Evolutionary conservation across 768 basidiomycete species (phyloP).

Genomic region (Tricholomella constricta): DNA sequence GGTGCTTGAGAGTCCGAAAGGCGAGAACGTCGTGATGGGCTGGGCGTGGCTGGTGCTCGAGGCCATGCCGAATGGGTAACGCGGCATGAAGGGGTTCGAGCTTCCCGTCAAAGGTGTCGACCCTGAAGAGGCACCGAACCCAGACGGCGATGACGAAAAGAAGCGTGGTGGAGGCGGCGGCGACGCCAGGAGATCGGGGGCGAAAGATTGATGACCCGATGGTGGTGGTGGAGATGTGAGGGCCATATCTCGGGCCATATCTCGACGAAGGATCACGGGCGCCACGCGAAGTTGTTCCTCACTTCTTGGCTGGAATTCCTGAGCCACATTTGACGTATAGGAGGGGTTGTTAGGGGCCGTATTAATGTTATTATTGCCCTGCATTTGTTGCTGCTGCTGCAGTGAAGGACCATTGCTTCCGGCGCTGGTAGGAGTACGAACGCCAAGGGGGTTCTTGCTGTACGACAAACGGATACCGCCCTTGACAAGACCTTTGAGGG

Average conservation of each 20-base stretch:
- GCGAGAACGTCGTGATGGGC: conserved; percentile 33
- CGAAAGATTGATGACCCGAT: conserved; percentile 20
- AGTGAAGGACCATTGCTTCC: conserved; percentile 38
- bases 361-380: conserved; percentile 28
- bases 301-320: conserved; percentile 19
- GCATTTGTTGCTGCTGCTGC: conserved; percentile 43
- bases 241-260: conserved; percentile 13
- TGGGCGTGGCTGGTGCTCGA: conserved; percentile 21
- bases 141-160: conserved; percentile 35
- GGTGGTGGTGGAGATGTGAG: conserved; percentile 23
- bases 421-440: conserved; percentile 75
- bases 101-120: conserved; percentile 32
- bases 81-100: conserved; percentile 38
- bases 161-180: conserved; percentile 49
- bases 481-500: conserved; percentile 89
- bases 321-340: conserved; percentile 12
- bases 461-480: conserved; percentile 97
- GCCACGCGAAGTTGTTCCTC: conserved; percentile 21
- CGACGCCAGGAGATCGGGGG: conserved; percentile 39
- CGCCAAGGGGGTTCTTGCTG: conserved; percentile 97
- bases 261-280: conserved; percentile 23
- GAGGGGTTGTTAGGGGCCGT: conserved; percentile 1
- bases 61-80: conserved; percentile 31
- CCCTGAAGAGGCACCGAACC: conserved; percentile 27
- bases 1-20: conserved; percentile 36